phyloP scores from a whole-genome alignment of 129 eudicot genomes.

The Calendula officinalis region DNA sequence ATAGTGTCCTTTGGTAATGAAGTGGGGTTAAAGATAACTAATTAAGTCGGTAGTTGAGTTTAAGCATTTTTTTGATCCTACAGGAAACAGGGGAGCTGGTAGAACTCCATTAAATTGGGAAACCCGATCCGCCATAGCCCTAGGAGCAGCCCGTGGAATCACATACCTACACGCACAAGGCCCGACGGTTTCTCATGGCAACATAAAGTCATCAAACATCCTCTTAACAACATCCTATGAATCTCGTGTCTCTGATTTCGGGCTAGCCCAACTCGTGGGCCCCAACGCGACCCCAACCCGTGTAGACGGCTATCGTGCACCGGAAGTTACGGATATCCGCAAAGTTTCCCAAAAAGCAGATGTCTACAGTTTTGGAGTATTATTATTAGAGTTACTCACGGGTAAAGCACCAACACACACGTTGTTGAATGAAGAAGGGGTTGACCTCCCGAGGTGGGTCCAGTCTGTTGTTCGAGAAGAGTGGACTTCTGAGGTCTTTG shows the following conservation, averaged over 20 bases:
- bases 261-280: constrained; percentile 54
- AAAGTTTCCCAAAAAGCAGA: constrained; percentile 58
- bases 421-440: constrained; percentile 24
- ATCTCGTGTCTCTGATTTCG: constrained; percentile 66
- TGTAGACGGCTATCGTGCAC: constrained; percentile 61
- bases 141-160: constrained; percentile 65
- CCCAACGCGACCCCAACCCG: constrained; percentile 48
- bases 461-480: constrained; percentile 33
- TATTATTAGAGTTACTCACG: constrained; percentile 57
- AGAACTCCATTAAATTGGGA: constrained; percentile 69
- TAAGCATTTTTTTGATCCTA: neutral
- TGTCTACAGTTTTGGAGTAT: constrained; percentile 62
- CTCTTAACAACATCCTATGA: constrained; percentile 60
- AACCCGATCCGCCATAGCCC: constrained; percentile 48
- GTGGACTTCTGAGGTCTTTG: constrained; percentile 30
- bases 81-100: constrained; percentile 61
- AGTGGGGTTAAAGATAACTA: no score
- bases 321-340: constrained; percentile 56
- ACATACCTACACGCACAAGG: constrained; percentile 57
- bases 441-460: constrained; percentile 36
- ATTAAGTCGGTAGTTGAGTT: no score
- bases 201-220: constrained; percentile 65
- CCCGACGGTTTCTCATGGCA: constrained; percentile 52
- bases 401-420: constrained; percentile 57
- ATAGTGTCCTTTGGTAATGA: no score